phyloP scores from a whole-genome alignment of 2,329 filamentous ascomycete genomes.

The Calonectria montana region DNA sequence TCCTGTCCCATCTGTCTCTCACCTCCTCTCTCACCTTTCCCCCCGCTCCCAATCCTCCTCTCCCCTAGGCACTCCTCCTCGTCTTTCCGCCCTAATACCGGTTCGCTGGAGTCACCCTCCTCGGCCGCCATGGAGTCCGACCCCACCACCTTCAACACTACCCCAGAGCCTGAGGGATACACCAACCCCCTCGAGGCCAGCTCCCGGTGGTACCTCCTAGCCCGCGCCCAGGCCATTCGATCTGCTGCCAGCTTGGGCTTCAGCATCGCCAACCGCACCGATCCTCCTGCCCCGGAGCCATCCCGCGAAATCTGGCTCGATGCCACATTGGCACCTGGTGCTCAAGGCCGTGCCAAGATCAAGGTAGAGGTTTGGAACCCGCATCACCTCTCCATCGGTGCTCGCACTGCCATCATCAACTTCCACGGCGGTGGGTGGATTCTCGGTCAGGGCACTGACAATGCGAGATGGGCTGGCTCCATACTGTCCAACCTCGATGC shows the following conservation, averaged over 20 bases:
- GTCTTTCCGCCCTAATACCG: neutral
- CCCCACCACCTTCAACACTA: constrained; percentile 44
- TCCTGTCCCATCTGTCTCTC: neutral
- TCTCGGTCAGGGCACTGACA: constrained; percentile 71
- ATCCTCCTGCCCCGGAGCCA: constrained; percentile 53
- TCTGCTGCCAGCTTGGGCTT: constrained; percentile 58
- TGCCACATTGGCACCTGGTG: constrained; percentile 52
- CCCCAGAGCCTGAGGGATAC: constrained; percentile 51
- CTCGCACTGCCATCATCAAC: constrained; percentile 69
- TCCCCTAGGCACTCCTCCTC: neutral
- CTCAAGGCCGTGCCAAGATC: constrained; percentile 49
- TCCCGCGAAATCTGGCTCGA: constrained; percentile 55
- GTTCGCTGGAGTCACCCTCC: constrained; percentile 19
- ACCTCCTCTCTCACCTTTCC: constrained; percentile 9
- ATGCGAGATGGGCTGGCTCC: constrained; percentile 69
- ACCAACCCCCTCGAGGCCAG: constrained; percentile 57
- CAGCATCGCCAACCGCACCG: constrained; percentile 55
- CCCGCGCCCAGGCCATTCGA: constrained; percentile 56
- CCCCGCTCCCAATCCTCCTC: neutral
- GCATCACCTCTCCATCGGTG: constrained; percentile 46
- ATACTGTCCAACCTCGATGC: constrained; percentile 64
- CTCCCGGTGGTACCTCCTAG: constrained; percentile 56
- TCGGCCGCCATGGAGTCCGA: constrained; percentile 33
- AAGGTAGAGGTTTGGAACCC: constrained; percentile 61
- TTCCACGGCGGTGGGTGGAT: constrained; percentile 77